These are phyloP conservation scores for Arachnopeziza araneosa DNA, from an alignment of 2,329 filamentous ascomycete species.

Conservation along the genomic window DNA sequence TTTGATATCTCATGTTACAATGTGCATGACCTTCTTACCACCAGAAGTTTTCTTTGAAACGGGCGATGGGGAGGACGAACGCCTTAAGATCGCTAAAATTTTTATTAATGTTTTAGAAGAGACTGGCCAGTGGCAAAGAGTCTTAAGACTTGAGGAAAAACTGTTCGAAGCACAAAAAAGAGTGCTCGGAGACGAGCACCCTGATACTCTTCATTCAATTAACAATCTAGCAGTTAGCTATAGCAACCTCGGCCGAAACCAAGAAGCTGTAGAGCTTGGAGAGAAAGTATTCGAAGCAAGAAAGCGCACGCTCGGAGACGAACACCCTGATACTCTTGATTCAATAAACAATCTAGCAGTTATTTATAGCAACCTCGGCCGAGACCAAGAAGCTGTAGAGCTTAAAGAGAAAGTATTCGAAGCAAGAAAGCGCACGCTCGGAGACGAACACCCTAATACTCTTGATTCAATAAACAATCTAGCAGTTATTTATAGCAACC, in stretches of 20 bases:
- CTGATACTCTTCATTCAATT: conserved; percentile 2
- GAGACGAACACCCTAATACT: conserved; percentile 2
- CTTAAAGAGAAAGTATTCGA: conserved; percentile 3
- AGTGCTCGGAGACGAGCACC: conserved; percentile 1
- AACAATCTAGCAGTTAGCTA: neutral
- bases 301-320: neutral
- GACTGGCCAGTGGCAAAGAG: conserved; percentile 1
- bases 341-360: neutral
- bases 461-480: conserved; percentile 1
- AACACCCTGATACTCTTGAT: neutral
- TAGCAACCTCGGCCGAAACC: neutral
- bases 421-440: conserved; percentile 4
- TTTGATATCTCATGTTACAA: conserved; percentile 1
- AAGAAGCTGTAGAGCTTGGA: conserved; percentile 1
- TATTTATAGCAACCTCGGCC: neutral
- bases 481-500: neutral
- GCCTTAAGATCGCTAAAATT: neutral
- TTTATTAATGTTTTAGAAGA: neutral
- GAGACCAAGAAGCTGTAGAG: conserved; percentile 1
- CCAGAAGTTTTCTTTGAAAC: neutral
- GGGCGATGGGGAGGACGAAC: neutral
- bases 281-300: conserved; percentile 1
- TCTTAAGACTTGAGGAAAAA: neutral
- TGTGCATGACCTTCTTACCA: neutral
- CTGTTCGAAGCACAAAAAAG: conserved; percentile 1